phyloP scores from a whole-genome alignment of 2,329 filamentous ascomycete species.

The Shiraia bambusicola region DNA sequence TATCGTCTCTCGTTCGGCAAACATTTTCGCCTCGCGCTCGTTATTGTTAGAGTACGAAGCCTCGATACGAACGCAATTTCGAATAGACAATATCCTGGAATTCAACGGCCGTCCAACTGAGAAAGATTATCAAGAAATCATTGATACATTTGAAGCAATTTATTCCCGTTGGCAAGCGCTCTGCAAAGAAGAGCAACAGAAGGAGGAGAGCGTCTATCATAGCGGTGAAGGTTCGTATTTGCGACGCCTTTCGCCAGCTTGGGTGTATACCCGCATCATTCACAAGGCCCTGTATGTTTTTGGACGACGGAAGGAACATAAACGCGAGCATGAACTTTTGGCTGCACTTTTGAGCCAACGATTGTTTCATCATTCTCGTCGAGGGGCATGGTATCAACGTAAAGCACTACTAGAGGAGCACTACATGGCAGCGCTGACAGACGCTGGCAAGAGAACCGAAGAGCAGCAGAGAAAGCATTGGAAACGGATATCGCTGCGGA shows the following conservation, averaged over 20 bases:
- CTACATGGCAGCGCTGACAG: constrained; percentile 68
- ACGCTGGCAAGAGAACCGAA: constrained; percentile 34
- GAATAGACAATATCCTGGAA: constrained; percentile 80
- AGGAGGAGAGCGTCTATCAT: constrained; percentile 75
- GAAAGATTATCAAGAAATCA: constrained; percentile 65
- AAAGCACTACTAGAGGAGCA: constrained; percentile 93
- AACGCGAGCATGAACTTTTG: constrained; percentile 72
- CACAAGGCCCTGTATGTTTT: constrained; percentile 82
- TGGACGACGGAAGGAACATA: constrained; percentile 78
- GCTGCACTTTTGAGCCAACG: constrained; percentile 74
- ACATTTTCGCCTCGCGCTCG: constrained; percentile 78
- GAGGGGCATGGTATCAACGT: constrained; percentile 93
- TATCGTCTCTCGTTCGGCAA: constrained; percentile 83
- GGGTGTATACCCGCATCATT: constrained; percentile 89
- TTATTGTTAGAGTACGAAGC: constrained; percentile 86
- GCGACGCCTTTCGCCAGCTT: constrained; percentile 83
- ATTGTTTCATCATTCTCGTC: constrained; percentile 80
- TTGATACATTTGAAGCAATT: constrained; percentile 71
- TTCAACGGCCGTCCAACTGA: constrained; percentile 70
- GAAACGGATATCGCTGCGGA: constrained; percentile 72
- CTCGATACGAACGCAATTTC: constrained; percentile 76
- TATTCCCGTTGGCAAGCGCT: constrained; percentile 79
- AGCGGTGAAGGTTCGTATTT: constrained; percentile 86
- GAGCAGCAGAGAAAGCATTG: constrained; percentile 77
- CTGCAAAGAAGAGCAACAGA: constrained; percentile 71